Conservation (phyloP, 805 yeast species). For the Schwanniomyces polymorphus region DNA sequence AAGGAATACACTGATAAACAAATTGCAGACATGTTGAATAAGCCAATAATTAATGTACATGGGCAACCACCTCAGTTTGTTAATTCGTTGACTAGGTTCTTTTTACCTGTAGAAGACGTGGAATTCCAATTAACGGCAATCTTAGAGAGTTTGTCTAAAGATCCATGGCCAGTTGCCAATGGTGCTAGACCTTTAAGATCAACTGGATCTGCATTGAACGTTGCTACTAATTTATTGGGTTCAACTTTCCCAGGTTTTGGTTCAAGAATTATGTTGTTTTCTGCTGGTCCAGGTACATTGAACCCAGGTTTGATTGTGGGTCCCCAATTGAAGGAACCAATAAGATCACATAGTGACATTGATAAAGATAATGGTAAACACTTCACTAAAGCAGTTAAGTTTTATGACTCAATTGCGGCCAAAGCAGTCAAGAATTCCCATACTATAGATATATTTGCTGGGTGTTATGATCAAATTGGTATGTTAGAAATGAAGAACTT, state of each 20-base stretch:
- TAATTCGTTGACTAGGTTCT: constrained; percentile 55
- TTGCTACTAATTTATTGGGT: constrained; percentile 81
- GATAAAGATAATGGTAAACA: constrained; percentile 88
- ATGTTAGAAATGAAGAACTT: constrained; percentile 89
- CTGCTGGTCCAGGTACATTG: constrained; percentile 94
- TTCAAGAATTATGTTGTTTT: constrained; percentile 83
- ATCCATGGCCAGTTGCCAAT: constrained; percentile 87
- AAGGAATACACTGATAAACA: constrained; percentile 79
- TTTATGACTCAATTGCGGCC: constrained; percentile 71
- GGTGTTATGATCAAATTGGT: constrained; percentile 96
- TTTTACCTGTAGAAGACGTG: constrained; percentile 71
- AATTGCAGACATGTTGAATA: constrained; percentile 51
- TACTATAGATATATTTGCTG: constrained; percentile 87
- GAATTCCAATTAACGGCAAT: constrained; percentile 81
- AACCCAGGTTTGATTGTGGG: constrained; percentile 95
- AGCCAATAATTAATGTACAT: constrained; percentile 26
- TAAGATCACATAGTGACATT: constrained; percentile 95
- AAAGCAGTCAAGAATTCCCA: constrained; percentile 73
- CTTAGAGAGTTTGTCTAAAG: constrained; percentile 73
- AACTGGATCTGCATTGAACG: constrained; percentile 88
- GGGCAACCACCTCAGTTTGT: constrained; percentile 26
- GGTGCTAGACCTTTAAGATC: constrained; percentile 86
- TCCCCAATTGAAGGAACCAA: constrained; percentile 88
- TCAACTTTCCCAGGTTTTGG: constrained; percentile 83
- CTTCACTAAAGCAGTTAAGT: constrained; percentile 81